phyloP scores from a whole-genome alignment of 2,329 filamentous ascomycete species.

The Chalara sp. region DNA sequence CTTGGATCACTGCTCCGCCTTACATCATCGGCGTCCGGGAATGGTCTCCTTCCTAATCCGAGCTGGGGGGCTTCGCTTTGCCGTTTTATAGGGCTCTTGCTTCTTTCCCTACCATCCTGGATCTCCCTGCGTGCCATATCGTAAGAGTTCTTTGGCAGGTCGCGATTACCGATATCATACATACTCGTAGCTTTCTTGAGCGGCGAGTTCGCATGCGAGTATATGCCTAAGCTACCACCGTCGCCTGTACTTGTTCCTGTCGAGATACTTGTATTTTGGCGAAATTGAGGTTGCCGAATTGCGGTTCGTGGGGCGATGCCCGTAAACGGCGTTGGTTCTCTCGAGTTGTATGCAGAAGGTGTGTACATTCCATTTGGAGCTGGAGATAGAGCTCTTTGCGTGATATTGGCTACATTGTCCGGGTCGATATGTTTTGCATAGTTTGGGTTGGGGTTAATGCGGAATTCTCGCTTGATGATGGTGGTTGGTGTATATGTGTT shows the following conservation, averaged over 20 bases:
- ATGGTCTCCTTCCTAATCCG: conserved; percentile 5
- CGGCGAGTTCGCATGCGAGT: conserved; percentile 73
- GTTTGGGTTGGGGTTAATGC: conserved; percentile 76
- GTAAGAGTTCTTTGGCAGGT: conserved; percentile 50
- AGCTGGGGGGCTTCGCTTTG: conserved; percentile 11
- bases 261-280: conserved; percentile 31
- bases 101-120: conserved; percentile 21
- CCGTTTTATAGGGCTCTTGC: conserved; percentile 22
- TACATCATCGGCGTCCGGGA: conserved; percentile 12
- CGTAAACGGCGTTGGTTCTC: conserved; percentile 31
- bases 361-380: conserved; percentile 16
- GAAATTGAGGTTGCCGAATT: conserved; percentile 48
- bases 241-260: conserved; percentile 36
- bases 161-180: conserved; percentile 40
- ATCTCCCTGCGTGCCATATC: conserved; percentile 46
- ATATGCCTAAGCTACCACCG: conserved; percentile 76
- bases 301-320: conserved; percentile 31
- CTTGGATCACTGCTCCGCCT: conserved; percentile 16
- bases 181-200: conserved; percentile 69
- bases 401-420: conserved; percentile 38
- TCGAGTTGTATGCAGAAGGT: conserved; percentile 18
- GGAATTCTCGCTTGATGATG: conserved; percentile 68
- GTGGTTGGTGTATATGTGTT: conserved; percentile 55
- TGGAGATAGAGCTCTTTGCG: conserved; percentile 28
- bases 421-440: conserved; percentile 69